A percentile compares a stretch with the other conserved stretches of the same genome.
Conservation (phyloP, 352 stramenopile species). For the Phytophthora podocarpi region DNA sequence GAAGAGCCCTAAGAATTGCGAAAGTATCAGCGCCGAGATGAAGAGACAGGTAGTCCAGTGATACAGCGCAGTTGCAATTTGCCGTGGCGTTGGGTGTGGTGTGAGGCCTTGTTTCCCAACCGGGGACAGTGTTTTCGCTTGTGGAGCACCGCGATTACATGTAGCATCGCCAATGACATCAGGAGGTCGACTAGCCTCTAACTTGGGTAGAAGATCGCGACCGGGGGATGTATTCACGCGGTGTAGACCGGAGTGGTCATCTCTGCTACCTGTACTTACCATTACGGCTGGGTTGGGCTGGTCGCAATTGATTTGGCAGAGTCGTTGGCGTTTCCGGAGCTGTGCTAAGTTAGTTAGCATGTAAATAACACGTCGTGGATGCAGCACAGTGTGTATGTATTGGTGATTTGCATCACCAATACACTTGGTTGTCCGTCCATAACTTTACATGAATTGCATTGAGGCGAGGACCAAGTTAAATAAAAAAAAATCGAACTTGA, state of each 20-base stretch:
- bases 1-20: constrained; percentile 37
- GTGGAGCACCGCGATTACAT: neutral
- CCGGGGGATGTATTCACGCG: constrained; percentile 22
- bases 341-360: too few relatives aligned
- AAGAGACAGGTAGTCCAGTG: constrained; percentile 41
- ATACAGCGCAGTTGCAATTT: constrained; percentile 23
- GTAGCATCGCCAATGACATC: constrained; percentile 1
- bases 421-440: too few relatives aligned
- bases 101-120: neutral
- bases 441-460: too few relatives aligned
- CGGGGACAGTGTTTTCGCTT: constrained; percentile 1
- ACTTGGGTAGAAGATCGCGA: constrained; percentile 13
- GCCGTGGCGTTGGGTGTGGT: constrained; percentile 13
- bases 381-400: too few relatives aligned
- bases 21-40: constrained; percentile 29
- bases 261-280: neutral
- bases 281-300: neutral
- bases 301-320: too few relatives aligned
- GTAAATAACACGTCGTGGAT: too few relatives aligned
- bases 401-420: too few relatives aligned
- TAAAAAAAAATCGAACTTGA: too few relatives aligned
- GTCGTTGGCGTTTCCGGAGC: too few relatives aligned
- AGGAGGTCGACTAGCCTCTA: constrained; percentile 20
- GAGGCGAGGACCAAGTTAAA: too few relatives aligned
- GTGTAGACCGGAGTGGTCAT: constrained; percentile 15